These are phyloP conservation scores for Acacia melanoxylon DNA, from an alignment of 306 rosid species.

Conservation along the genomic window DNA sequence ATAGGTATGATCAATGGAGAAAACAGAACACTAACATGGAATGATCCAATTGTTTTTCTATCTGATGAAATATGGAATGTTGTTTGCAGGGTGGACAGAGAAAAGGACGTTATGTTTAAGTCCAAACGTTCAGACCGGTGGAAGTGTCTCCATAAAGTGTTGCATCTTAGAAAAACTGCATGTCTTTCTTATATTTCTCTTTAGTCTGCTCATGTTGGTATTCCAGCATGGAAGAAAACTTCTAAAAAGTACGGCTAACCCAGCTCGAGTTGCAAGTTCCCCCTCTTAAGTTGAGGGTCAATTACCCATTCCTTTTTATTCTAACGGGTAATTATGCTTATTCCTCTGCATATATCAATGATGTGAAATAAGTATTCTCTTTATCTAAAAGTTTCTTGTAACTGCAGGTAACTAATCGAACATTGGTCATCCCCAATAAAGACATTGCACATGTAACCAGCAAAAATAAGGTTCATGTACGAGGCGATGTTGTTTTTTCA, in stretches of 20 bases:
- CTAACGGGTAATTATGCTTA: constrained; percentile 36
- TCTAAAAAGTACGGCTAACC: constrained; percentile 52
- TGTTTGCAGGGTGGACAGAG: constrained; percentile 71
- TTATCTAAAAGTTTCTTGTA: background rate
- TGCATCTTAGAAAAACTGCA: constrained; percentile 48
- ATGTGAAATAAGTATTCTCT: background rate
- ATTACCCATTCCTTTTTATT: constrained; percentile 12
- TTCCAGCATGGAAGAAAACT: constrained; percentile 49
- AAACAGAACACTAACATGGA: background rate
- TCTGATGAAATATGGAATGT: constrained; percentile 2
- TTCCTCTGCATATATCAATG: background rate
- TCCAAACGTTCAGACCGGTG: constrained; percentile 43
- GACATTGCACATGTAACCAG: background rate
- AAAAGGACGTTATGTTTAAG: constrained; percentile 34
- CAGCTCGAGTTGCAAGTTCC: constrained; percentile 64
- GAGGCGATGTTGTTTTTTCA: constrained; percentile 16
- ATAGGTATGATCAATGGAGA: constrained; percentile 16
- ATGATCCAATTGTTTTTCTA: background rate
- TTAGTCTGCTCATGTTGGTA: constrained; percentile 56
- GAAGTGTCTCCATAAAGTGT: constrained; percentile 38
- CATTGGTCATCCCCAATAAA: background rate
- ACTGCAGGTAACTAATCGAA: constrained; percentile 31
- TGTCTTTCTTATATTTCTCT: constrained; percentile 49
- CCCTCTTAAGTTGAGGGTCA: constrained; percentile 33
- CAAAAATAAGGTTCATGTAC: constrained; percentile 25